Evolutionary conservation across 176 grass and related monocot species (phyloP).

Genomic region (Phoenix roebelenii): DNA sequence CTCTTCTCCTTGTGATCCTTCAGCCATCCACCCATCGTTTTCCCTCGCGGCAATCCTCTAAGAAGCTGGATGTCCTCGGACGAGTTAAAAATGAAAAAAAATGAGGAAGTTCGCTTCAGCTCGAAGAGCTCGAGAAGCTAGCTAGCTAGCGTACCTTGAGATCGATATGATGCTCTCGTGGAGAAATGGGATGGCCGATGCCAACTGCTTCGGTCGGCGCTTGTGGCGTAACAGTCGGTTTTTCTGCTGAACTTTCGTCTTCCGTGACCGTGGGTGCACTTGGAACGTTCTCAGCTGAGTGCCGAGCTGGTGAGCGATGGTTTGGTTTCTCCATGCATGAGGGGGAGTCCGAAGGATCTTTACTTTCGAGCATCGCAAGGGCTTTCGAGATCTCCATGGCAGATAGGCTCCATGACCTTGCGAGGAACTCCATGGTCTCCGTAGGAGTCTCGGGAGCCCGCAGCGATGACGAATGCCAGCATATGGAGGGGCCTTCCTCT

Average conservation of each 20-base stretch:
- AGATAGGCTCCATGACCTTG: constrained; percentile 82
- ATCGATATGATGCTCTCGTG: constrained; percentile 50
- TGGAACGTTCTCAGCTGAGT: too few species aligned
- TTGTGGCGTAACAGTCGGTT: neutral
- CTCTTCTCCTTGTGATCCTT: constrained; percentile 96
- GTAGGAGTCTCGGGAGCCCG: constrained; percentile 75
- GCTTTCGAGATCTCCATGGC: constrained; percentile 84
- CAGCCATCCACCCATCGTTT: constrained; percentile 74
- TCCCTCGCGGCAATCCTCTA: constrained; percentile 26
- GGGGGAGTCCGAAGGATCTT: constrained; percentile 9
- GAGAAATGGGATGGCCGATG: constrained; percentile 48
- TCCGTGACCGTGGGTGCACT: too few species aligned
- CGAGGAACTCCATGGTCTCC: constrained; percentile 91
- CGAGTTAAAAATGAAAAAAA: neutral
- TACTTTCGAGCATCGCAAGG: constrained; percentile 51
- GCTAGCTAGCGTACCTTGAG: constrained; percentile 22
- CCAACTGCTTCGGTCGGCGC: constrained; percentile 7
- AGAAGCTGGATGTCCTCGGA: constrained; percentile 26
- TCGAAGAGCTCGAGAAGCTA: too few species aligned
- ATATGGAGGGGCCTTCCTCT: constrained; percentile 40
- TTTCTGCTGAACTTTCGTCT: too few species aligned
- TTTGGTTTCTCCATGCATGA: neutral
- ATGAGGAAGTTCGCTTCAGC: too few species aligned
- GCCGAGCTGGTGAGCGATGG: constrained; percentile 9
- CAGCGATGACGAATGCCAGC: constrained; percentile 37